These are phyloP conservation scores for Nicotiana rustica DNA, from an alignment of 305 asterid species.

Conservation along the genomic window DNA sequence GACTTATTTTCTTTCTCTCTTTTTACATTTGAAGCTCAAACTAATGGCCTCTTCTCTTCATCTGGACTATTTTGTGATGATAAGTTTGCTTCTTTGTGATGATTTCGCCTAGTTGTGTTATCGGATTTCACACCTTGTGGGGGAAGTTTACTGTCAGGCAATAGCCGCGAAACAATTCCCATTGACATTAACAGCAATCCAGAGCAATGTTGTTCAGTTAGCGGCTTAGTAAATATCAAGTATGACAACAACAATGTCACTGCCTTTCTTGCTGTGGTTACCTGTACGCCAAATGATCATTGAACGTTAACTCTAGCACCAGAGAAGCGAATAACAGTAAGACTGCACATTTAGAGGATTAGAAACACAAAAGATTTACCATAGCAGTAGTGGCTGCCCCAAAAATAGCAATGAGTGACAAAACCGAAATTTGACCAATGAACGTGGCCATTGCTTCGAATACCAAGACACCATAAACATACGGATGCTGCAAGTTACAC, in stretches of 20 bases:
- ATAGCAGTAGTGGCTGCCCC: slow-evolving; percentile 97
- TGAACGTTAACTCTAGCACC: too few relatives aligned
- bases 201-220: slow-evolving; percentile 56
- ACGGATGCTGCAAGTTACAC: slow-evolving; percentile 73
- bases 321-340: not conserved
- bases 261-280: slow-evolving; percentile 95
- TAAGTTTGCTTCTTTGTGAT: slow-evolving; percentile 32
- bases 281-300: slow-evolving; percentile 46
- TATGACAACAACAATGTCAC: slow-evolving; percentile 83
- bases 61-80: slow-evolving; percentile 36
- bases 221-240: slow-evolving; percentile 62
- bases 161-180: slow-evolving; percentile 60
- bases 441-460: slow-evolving; percentile 98
- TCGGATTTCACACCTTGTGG: slow-evolving; percentile 37
- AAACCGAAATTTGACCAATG: slow-evolving; percentile 87
- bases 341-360: not conserved
- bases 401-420: slow-evolving; percentile 89
- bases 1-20: not conserved
- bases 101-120: slow-evolving; percentile 4
- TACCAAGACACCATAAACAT: slow-evolving; percentile 78
- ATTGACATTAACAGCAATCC: slow-evolving; percentile 65
- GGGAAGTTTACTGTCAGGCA: slow-evolving; percentile 61
- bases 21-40: slow-evolving; percentile 33
- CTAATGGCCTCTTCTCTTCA: slow-evolving; percentile 49
- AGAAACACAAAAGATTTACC: slow-evolving; percentile 47